Evolutionary conservation across 1,284 basidiomycete genomes (phyloP), one percentile per base, ranked within the genome.

Genomic region (Ustilago nuda): DNA sequence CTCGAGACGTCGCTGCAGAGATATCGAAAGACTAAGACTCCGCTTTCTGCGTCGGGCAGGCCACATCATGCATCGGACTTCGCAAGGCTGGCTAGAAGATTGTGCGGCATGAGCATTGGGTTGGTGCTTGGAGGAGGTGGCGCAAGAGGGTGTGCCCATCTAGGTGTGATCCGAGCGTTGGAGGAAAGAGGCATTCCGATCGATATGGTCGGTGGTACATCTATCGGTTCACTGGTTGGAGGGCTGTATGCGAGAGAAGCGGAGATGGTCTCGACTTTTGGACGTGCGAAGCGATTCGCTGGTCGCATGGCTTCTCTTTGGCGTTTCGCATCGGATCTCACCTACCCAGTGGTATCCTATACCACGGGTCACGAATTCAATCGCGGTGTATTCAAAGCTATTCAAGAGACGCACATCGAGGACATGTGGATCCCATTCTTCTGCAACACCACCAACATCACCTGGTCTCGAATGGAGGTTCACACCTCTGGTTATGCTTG

Each of bases 351-450:
- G 33, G 94, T 97, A 48, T 95, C 96, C 4, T 99, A 99, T 87
- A 99, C 96, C 0, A 99, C 97, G 32, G 96, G 94, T 78, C 72
- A 90, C 84, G 76, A 77, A 53, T 80, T 75, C 77, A 81, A 82
- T 55, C 36, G 74, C 53, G 81, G 66, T 51, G 66, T 72, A 48
- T 57, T 76, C 51, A 76, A 75, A 52, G 66, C 72, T 56, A 78
- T 82, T 33, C 67, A 76, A 39, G 79, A 72, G 53, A 63, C 57
- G 59, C 77, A 83, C 86, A 98, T 99, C 61, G 95, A 98, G 87
- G 94, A 97, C 87, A 96, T 97, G 92, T 99, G 96, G 97, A 89
- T 99, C 4, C 96, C 97, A 2, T 99, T 92, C 88, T 99, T 95
- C 87, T 97, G 94, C 87, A 98, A 98, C 83, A 95, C 95, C 8